Evolutionary conservation across 2,329 filamentous ascomycete species (phyloP), one percentile per base, ranked within the genome.

Genomic region (Kalaharituber pfeilii): DNA sequence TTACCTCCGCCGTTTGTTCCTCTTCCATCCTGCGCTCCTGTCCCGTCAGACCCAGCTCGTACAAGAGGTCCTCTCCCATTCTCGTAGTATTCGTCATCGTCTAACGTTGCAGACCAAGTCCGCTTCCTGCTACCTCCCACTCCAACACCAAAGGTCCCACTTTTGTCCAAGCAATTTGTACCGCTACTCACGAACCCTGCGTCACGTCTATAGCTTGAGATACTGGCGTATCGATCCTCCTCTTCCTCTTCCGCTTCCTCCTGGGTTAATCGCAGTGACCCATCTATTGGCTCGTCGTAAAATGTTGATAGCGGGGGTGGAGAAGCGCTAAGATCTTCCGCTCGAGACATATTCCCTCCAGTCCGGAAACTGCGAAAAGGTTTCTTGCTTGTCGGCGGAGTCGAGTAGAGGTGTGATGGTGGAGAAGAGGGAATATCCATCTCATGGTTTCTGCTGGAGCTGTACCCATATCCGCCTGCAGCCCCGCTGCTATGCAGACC

Each of bases 1-100:
- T 61, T 61, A 6, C 57, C 58, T 6, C 55, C 49, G 11, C 47
- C 47, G 15, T 22, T 22, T 22, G 13, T 15, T 22, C 44, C 24
- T 49, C 44, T 49, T 22, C 24, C 42, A 15, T 18, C 44, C 47
- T 28, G n/a, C 3, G 6, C 22, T 3, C 3, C 47, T 18, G 3
- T 13, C 3, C 42, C 6, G 25, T 22, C 24, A 20, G 15, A 15
- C 15, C 42, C 42, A 20, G 11, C 24, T 11, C 42, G 18, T 13
- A 47, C 42, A 2, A 47, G 13, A 15, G 15, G 15, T 13, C 6
- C 42, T 25, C 42, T 47, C 24, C 42, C 42, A 47, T 47, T 47
- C 42, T 47, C 42, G 22, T 47, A 47, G 15, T 22, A 47, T 22
- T 47, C 42, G 25, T 47, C 42, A 11, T 24, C n/a, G 25, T 47